Evolutionary conservation across 805 yeast species (phyloP).

Genomic region (Hanseniaspora singularis): DNA sequence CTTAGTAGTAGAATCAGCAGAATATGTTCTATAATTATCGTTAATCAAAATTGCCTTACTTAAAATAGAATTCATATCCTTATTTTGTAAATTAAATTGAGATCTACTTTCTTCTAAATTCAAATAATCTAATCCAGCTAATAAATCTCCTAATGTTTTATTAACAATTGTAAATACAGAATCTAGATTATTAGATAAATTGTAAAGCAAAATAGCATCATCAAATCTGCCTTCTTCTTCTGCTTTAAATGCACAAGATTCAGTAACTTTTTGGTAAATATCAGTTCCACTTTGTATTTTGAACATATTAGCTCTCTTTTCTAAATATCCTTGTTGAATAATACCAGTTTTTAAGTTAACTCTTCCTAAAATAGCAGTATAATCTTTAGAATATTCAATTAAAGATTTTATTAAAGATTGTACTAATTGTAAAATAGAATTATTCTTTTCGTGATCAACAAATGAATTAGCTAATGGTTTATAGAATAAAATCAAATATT

Average conservation of each 20-base stretch:
- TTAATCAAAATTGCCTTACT: slow-evolving; percentile 30
- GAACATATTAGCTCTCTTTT: slow-evolving; percentile 57
- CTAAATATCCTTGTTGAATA: slow-evolving; percentile 72
- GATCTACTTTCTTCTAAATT: slow-evolving; percentile 11
- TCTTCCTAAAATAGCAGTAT: slow-evolving; percentile 70
- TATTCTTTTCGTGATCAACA: slow-evolving; percentile 26
- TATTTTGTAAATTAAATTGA: slow-evolving; percentile 28
- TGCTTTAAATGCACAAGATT: slow-evolving; percentile 72
- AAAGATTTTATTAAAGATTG: slow-evolving; percentile 76
- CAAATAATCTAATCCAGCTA: slow-evolving; percentile 31
- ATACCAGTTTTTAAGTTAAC: slow-evolving; percentile 62
- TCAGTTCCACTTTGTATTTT: slow-evolving; percentile 45
- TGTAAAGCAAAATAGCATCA: slow-evolving; percentile 77
- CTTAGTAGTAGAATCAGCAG: slow-evolving; percentile 46
- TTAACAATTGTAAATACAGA: slow-evolving; percentile 67
- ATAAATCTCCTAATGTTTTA: slow-evolving; percentile 62
- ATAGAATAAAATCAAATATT: slow-evolving; percentile 57
- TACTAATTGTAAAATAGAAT: slow-evolving; percentile 42
- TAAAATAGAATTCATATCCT: slow-evolving; percentile 34
- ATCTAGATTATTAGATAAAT: slow-evolving; percentile 76
- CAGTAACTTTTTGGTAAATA: slow-evolving; percentile 61
- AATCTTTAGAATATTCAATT: slow-evolving; percentile 76
- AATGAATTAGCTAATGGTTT: neutral
- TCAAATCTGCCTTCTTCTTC: slow-evolving; percentile 82
- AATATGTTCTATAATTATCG: slow-evolving; percentile 33